Percentiles rank a stretch among this genome's conserved stretches.
phyloP scores from a whole-genome alignment of 2,329 filamentous ascomycete species.

The Hypoxylon sp. region DNA sequence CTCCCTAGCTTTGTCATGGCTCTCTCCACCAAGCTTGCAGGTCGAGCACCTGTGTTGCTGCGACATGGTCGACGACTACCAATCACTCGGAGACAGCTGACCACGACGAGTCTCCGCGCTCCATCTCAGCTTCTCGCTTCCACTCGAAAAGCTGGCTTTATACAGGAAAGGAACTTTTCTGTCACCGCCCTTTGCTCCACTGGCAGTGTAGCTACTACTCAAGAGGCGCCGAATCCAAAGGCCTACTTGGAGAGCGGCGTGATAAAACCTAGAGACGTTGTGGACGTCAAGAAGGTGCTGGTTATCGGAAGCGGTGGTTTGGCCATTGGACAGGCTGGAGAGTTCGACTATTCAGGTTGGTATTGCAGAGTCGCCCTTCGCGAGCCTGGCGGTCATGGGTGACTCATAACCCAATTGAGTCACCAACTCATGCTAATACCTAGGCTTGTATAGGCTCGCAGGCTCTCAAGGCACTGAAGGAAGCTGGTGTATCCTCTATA shows the following conservation, averaged over 20 bases:
- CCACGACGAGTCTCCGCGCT: slow-evolving; percentile 53
- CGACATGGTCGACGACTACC: slow-evolving; percentile 66
- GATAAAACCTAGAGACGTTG: slow-evolving; percentile 81
- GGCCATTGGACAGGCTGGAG: slow-evolving; percentile 96
- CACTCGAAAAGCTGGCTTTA: slow-evolving; percentile 53
- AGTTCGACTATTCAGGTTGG: slow-evolving; percentile 98
- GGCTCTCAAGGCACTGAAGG: slow-evolving; percentile 95
- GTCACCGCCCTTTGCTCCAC: slow-evolving; percentile 57
- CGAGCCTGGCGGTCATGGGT: slow-evolving; percentile 40
- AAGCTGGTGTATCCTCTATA: slow-evolving; percentile 90
- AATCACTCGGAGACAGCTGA: slow-evolving; percentile 60
- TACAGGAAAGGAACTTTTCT: slow-evolving; percentile 63
- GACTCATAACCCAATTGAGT: slow-evolving; percentile 37
- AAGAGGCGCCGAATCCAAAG: slow-evolving; percentile 83
- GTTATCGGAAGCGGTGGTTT: slow-evolving; percentile 96
- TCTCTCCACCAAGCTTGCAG: slow-evolving; percentile 60
- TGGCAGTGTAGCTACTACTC: slow-evolving; percentile 60
- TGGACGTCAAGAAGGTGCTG: slow-evolving; percentile 96
- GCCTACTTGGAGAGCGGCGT: slow-evolving; percentile 91
- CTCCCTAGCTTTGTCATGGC: slow-evolving; percentile 45
- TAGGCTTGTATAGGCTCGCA: slow-evolving; percentile 77
- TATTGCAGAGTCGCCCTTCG: slow-evolving; percentile 45
- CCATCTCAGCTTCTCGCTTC: slow-evolving; percentile 53
- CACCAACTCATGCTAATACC: slow-evolving; percentile 41
- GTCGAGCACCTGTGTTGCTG: slow-evolving; percentile 69